Evolutionary conservation across 331 rosid species (phyloP).

Genomic region (Prunus yedoensis): DNA sequence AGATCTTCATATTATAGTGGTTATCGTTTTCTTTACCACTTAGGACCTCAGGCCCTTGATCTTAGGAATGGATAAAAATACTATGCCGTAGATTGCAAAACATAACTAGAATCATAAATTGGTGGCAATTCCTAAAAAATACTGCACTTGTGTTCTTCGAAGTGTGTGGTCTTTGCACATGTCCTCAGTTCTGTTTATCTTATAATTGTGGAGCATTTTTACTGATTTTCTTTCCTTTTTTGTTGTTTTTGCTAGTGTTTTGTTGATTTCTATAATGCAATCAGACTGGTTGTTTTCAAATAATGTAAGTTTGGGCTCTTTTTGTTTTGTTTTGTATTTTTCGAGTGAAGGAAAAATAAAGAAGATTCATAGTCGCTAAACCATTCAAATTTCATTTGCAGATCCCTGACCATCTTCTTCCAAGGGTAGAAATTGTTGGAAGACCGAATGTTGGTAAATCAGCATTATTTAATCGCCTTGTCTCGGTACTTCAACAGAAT

Average conservation of each 20-base stretch:
- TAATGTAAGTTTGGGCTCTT: background rate
- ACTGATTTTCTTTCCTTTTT: background rate
- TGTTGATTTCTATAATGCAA: constrained; percentile 1
- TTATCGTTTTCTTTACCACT: background rate
- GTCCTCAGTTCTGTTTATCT: background rate
- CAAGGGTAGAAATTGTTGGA: constrained; percentile 86
- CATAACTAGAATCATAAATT: background rate
- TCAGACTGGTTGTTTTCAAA: background rate
- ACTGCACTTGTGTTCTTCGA: background rate
- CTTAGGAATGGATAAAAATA: background rate
- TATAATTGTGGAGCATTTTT: background rate
- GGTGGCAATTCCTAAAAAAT: background rate
- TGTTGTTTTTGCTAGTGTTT: background rate
- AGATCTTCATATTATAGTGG: background rate
- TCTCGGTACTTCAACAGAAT: constrained; percentile 59
- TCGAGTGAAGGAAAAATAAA: constrained; percentile 8
- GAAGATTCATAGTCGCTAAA: constrained; percentile 15
- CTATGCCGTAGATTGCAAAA: background rate
- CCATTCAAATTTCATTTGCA: constrained; percentile 35
- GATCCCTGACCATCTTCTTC: constrained; percentile 90
- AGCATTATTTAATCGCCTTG: constrained; percentile 83
- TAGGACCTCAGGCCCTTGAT: background rate
- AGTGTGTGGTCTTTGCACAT: background rate
- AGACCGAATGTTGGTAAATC: constrained; percentile 97
- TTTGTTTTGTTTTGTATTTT: background rate